Base-by-base conservation (phyloP, 2,329 filamentous ascomycete genomes). In the Sclerotinia minor region DNA sequence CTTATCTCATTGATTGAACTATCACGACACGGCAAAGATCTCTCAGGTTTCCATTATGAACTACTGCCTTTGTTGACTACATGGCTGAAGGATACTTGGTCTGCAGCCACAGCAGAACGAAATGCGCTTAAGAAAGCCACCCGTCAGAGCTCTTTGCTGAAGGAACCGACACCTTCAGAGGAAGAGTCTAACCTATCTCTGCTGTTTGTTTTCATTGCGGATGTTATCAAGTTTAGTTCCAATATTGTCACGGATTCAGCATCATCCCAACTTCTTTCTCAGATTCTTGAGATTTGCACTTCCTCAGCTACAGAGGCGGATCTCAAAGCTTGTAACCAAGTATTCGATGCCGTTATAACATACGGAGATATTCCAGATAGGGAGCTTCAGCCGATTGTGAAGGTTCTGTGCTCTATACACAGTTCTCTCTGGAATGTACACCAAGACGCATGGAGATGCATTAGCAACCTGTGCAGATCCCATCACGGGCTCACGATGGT, bases 171-270 rank as follows among this genome's bases (percentile, higher is more conserved):
- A 9, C 76, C 79, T 63, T 70, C 75, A 32, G 82, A 80, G 38
- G 87, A 89, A 73, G 87, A 90, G 69, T 83, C 84, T 71, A 88
- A 87, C 73, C 80, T 93, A 65, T 80, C 83, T 2, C 83, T 85
- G 59, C 78, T 92, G 2, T 92, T 92, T 74, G 78, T 81, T 17
- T 90, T 88, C 71, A 82, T 90, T 65, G 83, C 84, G 68, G 87
- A 91, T 70, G 82, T 92, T 65, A 87, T 91, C 79, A 92, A 91
- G 75, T 93, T 91, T 81, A 92, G 89, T 76, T 90, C 88, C 76
- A 89, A 88, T 72, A 83, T 87, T 44, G 87, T 89, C 32, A 84
- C 84, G 71, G 88, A 91, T 71, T 78, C 82, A 44, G 85, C 89
- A 57, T 82, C 90, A 26, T 83, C 83, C 64, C 80, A 81, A 4